phyloP scores from a whole-genome alignment of 495 filamentous ascomycete species.

The Parachaetomium inaequale region DNA sequence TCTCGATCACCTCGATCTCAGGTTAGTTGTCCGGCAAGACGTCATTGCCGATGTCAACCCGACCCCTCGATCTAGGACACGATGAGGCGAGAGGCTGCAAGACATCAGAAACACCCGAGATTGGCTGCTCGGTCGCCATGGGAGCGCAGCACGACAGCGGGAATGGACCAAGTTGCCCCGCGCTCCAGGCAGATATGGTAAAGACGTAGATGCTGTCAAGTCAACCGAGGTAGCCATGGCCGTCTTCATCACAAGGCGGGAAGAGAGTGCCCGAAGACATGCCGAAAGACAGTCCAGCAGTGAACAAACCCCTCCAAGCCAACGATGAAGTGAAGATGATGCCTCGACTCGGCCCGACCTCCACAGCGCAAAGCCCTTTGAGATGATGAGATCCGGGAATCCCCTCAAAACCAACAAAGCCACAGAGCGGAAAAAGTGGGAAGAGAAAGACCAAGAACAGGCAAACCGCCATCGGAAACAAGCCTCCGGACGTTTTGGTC shows the following conservation, averaged over 20 bases:
- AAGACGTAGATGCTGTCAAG: neutral
- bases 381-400: neutral
- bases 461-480: neutral
- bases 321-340: neutral
- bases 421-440: neutral
- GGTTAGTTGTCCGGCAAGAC: neutral
- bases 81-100: neutral
- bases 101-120: neutral
- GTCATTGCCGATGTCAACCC: neutral
- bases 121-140: neutral
- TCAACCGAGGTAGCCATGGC: neutral
- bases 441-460: neutral
- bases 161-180: neutral
- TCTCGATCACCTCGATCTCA: neutral
- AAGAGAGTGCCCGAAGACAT: neutral
- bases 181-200: too few species aligned
- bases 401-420: neutral
- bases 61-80: neutral
- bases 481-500: neutral
- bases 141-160: neutral
- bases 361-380: neutral
- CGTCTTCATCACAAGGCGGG: neutral
- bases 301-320: neutral
- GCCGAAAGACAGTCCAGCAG: too few species aligned
- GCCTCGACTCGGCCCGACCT: neutral